Base-by-base conservation (phyloP, 2,329 filamentous ascomycete species). In the Hypoxylon sp. region DNA sequence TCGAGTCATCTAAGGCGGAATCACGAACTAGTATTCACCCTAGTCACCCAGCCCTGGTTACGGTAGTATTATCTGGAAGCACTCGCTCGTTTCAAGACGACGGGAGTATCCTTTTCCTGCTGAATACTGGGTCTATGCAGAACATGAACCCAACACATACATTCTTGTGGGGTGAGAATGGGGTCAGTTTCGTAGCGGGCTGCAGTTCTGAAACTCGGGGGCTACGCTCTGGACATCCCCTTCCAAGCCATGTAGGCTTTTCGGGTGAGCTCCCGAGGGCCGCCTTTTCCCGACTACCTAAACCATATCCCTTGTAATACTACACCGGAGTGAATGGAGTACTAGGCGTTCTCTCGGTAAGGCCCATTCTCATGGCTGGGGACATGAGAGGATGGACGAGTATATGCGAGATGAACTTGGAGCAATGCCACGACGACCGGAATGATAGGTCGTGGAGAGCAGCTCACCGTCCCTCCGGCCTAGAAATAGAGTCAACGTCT, bases 161-260 rank as follows among this genome's bases (percentile, higher is more conserved):
- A 52, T 27, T 60, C 45, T 59, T 53, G 51, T 37, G 60, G 39
- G 53, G 41, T 65, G 48, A 45, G 23, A 23, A 65, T 63, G 66
- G 60, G 62, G 59, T 41, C 46, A 30, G 23, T 43, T 56, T 51
- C 12, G 50, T 54, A 59, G 60, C 50, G 48, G 61, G 61, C 57
- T 30, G 63, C 63, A 53, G 60, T 39, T 57, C 12, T 63, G 66
- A 69, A 67, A 67, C 60, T 50, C 47, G 54, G 63, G 67, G 67
- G 66, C 59, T 61, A 52, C 63, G 56, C 54, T 51, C 23, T 23
- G 32, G 45, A 16, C 27, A 58, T 51, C 39, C 37, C 47, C 41
- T 46, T 30, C 29, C 14, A 27, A 51, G 23, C 39, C 21, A 37
- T 55, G 9, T 27, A 25, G 52, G 57, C 23, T 48, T 23, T 52